phyloP scores from a whole-genome alignment of 371 early-diverging fungal species.

The Mucor saturninus region DNA sequence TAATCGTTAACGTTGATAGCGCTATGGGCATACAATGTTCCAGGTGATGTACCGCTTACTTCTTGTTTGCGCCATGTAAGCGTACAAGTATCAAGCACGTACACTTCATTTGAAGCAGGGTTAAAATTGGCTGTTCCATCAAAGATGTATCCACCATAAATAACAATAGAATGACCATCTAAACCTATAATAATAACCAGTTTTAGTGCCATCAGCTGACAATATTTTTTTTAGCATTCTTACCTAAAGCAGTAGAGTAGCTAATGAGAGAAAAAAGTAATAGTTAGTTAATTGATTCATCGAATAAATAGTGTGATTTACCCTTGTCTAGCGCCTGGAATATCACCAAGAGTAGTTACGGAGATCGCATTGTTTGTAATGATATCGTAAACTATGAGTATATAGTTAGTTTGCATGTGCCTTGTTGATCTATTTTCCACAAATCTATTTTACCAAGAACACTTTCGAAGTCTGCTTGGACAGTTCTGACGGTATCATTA shows the following conservation, averaged over 20 bases:
- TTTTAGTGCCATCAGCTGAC: conserved; percentile 1
- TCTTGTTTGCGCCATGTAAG: conserved; percentile 42
- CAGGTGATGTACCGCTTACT: conserved; percentile 32
- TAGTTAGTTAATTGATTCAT: background rate
- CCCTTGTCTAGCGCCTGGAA: conserved; percentile 32
- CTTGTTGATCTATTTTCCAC: background rate
- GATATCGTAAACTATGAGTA: conserved; percentile 39
- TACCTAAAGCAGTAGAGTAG: conserved; percentile 40
- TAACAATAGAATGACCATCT: conserved; percentile 46
- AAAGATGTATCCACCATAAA: conserved; percentile 40
- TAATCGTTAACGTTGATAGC: conserved; percentile 43
- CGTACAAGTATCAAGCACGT: conserved; percentile 46
- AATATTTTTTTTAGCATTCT: background rate
- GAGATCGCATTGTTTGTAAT: conserved; percentile 34
- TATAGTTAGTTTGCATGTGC: background rate
- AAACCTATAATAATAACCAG: conserved; percentile 23
- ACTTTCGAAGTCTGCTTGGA: conserved; percentile 43
- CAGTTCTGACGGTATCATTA: conserved; percentile 4
- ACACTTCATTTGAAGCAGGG: conserved; percentile 28
- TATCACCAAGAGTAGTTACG: conserved; percentile 48
- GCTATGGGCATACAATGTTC: conserved; percentile 40
- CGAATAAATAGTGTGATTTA: conserved; percentile 2
- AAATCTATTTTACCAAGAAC: conserved; percentile 32
- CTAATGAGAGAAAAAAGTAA: conserved; percentile 11
- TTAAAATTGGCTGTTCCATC: background rate